Conservation (phyloP, 1,284 basidiomycete genomes). For the Peniophora sp. region DNA sequence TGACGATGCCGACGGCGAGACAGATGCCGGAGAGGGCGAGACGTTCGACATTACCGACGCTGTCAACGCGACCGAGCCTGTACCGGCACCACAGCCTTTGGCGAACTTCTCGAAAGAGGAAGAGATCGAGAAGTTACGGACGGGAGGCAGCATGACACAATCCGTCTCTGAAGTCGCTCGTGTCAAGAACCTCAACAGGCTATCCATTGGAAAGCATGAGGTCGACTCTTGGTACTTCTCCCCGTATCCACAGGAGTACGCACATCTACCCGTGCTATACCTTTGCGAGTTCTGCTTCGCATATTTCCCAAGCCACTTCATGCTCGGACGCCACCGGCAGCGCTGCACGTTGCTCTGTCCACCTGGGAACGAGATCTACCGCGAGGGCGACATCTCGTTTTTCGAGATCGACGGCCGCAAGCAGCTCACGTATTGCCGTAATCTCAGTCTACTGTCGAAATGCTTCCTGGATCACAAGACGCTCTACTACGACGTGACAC, state of each 20-base stretch:
- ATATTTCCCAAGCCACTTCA: conserved; percentile 82
- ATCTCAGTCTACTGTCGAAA: conserved; percentile 93
- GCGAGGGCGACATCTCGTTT: conserved; percentile 93
- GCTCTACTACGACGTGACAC: conserved; percentile 98
- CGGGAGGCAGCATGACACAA: conserved; percentile 98
- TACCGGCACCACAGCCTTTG: conserved; percentile 35
- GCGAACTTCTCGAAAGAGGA: conserved; percentile 87
- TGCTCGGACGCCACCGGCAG: conserved; percentile 84
- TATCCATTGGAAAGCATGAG: conserved; percentile 95
- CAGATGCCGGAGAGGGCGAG: conserved; percentile 36
- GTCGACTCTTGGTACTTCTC: conserved; percentile 99
- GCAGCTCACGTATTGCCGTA: conserved; percentile 95
- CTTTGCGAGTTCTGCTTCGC: conserved; percentile 98
- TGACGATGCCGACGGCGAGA: conserved; percentile 41
- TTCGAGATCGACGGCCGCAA: conserved; percentile 98
- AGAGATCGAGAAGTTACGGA: conserved; percentile 97
- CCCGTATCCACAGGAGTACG: conserved; percentile 97
- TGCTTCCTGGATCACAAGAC: conserved; percentile 99
- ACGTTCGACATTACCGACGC: conserved; percentile 27
- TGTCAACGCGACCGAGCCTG: conserved; percentile 18
- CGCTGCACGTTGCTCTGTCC: conserved; percentile 94
- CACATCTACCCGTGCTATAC: conserved; percentile 90
- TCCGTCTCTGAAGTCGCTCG: conserved; percentile 94
- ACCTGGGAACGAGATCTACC: conserved; percentile 98
- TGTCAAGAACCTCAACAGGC: conserved; percentile 96